Base-by-base conservation (phyloP, 495 filamentous ascomycete genomes). In the Hyphodiscus hymeniophilus region DNA sequence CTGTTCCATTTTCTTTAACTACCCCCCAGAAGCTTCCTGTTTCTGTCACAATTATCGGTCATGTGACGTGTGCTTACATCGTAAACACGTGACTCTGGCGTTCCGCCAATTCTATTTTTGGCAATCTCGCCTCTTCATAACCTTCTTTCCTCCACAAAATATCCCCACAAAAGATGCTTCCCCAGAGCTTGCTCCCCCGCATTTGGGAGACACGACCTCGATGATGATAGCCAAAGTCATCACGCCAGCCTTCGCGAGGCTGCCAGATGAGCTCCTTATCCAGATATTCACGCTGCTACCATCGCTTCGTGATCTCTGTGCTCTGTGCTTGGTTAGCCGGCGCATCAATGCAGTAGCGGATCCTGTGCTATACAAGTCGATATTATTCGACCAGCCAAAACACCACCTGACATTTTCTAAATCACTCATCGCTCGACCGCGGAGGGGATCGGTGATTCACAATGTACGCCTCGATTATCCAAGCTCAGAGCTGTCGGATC, bases 351-450 rank as follows among this genome's bases (percentile, higher is more conserved):
- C 38, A 20, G 20, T 62, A 22, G 55, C 60, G 48, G 62, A 64
- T 45, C 56, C 62, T 16, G 40, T 64, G 18, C 57, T 64, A 2
- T 57, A 64, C 51, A 51, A 60, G 41, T 51, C 53, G 2, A 55
- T 64, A 18, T 49, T 41, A 10, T 64, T 64, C 50, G 49, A 55
- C 20, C 48, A 48, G 32, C 57, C 62, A 13, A 51, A 60, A 18
- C 50, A 62, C 17, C 62, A 64, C 47, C 50, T 62, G 42, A 53
- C 52, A 12, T 64, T 64, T 47, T 55, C 59, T 48, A 48, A 64
- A 55, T 62, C 59, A 6, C 57, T 64, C 3, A 45, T 34, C 6
- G 56, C 52, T 28, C 46, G 62, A 5, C 57, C 55, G 28, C 47
- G 62, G 15, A 51, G 62, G 18, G 62, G 62, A 13, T 59, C 55